Evolutionary conservation across 495 filamentous ascomycete genomes (phyloP), one percentile per base, ranked within the genome.

Genomic region (Halenospora varia): DNA sequence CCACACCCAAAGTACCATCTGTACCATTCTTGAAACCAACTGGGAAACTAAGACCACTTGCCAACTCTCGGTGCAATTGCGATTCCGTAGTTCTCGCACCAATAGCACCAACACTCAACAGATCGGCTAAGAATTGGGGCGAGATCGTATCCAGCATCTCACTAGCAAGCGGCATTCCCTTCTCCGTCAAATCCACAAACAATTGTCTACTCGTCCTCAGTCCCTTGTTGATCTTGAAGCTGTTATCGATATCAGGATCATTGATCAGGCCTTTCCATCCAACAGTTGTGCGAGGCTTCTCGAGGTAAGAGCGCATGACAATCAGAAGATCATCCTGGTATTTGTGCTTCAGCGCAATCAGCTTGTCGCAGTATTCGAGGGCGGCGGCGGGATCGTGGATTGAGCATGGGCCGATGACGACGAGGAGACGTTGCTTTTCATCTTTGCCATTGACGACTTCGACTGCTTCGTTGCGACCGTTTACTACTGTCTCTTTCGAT

Each of bases 21-120:
- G 95, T 99, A 55, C 95, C 95, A 71, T 99, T 99, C 81, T 99
- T 99, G 85, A 99, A 99, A 42, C 95, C 95, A 11, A 99, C 90
- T 1, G 95, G 94, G 84, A 97, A 99, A 51, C 87, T 92, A 19
- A 97, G 74, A 63, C 95, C 95, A 40, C 89, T 95, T 1, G 95
- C 93, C 62, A 99, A 72, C 68, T 99, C 95, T 44, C 95, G 84
- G 71, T 99, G 95, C 55, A 99, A 77, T 73, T 99, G 95, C 40
- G 84, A 89, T 71, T 99, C 95, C 0, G 95, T 97, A 11, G 95
- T 99, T 52, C 95, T 83, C 10, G 95, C 95, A 45, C 95, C 95
- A 56, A 99, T 87, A 13, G 95, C 95, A 39, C 95, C 95, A 29
- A 96, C 83, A 42, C 88, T 92, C 57, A 97, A 74, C 68, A 92